Conservation (phyloP, 495 filamentous ascomycete genomes). For the Alectoria sarmentosa region DNA sequence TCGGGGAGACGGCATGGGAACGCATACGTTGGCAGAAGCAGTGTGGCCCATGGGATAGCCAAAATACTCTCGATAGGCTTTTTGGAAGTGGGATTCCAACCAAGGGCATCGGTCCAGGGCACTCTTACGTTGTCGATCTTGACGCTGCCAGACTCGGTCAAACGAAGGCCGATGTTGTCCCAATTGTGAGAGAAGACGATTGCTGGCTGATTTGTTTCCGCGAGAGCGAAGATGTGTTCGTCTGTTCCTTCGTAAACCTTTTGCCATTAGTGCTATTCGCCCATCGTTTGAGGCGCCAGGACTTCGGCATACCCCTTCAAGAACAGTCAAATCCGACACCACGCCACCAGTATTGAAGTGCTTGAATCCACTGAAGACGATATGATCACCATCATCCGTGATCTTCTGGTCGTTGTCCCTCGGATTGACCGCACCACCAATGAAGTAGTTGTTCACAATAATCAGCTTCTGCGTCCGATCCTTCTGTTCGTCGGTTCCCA, state of each 20-base stretch:
- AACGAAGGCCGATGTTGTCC: slow-evolving; percentile 52
- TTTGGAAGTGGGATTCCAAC: slow-evolving; percentile 44
- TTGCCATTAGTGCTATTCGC: background rate
- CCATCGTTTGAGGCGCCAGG: no score
- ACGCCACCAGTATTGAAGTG: slow-evolving; percentile 58
- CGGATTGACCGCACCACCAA: slow-evolving; percentile 57
- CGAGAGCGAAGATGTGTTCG: slow-evolving; percentile 52
- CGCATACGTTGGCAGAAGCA: slow-evolving; percentile 50
- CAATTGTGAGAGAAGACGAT: slow-evolving; percentile 54
- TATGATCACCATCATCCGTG: slow-evolving; percentile 40
- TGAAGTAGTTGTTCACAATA: slow-evolving; percentile 52
- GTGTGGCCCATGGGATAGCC: slow-evolving; percentile 41
- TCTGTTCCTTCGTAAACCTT: slow-evolving; percentile 43
- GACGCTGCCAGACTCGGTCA: slow-evolving; percentile 54
- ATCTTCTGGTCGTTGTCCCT: slow-evolving; percentile 52
- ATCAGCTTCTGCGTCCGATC: slow-evolving; percentile 47
- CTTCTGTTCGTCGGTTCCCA: slow-evolving; percentile 48
- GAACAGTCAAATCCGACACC: slow-evolving; percentile 53
- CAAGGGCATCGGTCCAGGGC: slow-evolving; percentile 51
- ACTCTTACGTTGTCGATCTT: slow-evolving; percentile 48
- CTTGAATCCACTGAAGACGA: slow-evolving; percentile 53
- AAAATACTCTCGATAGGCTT: slow-evolving; percentile 40
- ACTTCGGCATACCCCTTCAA: slow-evolving; percentile 40
- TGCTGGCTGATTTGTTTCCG: slow-evolving; percentile 44
- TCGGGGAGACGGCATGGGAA: background rate